These are phyloP conservation scores for Orbilia blumenaviensis DNA, from an alignment of 2,329 filamentous ascomycete genomes.

Conservation along the genomic window DNA sequence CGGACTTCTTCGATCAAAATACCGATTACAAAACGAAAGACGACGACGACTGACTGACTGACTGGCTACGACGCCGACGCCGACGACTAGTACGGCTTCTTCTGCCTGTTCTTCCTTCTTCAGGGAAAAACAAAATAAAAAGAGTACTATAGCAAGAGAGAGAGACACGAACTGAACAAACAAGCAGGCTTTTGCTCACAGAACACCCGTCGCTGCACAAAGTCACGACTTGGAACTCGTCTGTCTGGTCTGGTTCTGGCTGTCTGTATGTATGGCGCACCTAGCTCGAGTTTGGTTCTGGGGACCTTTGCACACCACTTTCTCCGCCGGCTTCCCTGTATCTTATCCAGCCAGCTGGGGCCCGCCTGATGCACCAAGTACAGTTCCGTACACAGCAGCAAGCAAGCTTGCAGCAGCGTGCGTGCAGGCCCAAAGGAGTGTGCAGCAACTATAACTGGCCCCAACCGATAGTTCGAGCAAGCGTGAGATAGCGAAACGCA, in stretches of 20 bases:
- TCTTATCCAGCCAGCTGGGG: constrained; percentile 44
- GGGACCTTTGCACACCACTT: constrained; percentile 45
- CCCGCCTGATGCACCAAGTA: constrained; percentile 36
- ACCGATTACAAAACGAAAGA: neutral
- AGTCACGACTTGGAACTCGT: constrained; percentile 6
- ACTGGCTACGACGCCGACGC: neutral
- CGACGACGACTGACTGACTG: neutral
- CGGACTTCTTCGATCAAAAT: neutral
- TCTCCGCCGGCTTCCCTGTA: constrained; percentile 30
- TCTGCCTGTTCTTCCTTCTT: too few species aligned
- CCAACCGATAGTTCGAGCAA: constrained; percentile 35
- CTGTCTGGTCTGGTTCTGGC: too few species aligned
- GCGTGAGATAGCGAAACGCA: constrained; percentile 40
- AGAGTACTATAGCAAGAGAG: too few species aligned
- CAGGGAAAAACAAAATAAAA: too few species aligned
- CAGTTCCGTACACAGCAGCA: constrained; percentile 33
- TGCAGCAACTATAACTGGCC: constrained; percentile 32
- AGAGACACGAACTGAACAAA: neutral
- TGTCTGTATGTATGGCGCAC: constrained; percentile 22
- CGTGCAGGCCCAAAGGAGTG: constrained; percentile 35
- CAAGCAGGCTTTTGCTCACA: too few species aligned
- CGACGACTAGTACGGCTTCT: too few species aligned
- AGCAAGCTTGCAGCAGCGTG: constrained; percentile 35
- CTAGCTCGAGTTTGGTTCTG: constrained; percentile 27
- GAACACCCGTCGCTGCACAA: neutral